These are phyloP conservation scores for Talaromyces sp. DNA, from an alignment of 2,329 filamentous ascomycete species.

Conservation along the genomic window DNA sequence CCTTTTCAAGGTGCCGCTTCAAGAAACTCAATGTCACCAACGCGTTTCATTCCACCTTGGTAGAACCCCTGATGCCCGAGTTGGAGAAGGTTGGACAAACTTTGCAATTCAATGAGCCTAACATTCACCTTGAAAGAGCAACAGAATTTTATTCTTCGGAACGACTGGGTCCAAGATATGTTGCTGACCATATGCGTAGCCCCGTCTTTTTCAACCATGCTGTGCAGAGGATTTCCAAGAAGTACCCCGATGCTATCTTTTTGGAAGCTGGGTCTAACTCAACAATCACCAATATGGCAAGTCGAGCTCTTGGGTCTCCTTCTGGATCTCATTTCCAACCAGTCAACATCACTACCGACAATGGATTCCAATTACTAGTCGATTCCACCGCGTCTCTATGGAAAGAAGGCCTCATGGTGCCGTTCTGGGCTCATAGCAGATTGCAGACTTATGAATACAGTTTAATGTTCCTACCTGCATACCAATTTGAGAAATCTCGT, in stretches of 20 bases:
- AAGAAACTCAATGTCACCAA: slow-evolving; percentile 47
- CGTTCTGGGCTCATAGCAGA: slow-evolving; percentile 31
- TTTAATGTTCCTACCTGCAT: slow-evolving; percentile 30
- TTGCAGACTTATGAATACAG: slow-evolving; percentile 24
- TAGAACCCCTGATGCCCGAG: slow-evolving; percentile 32
- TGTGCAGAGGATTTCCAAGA: slow-evolving; percentile 36
- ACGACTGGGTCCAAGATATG: slow-evolving; percentile 9
- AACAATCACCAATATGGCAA: slow-evolving; percentile 33
- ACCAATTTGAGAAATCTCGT: slow-evolving; percentile 34
- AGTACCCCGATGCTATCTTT: slow-evolving; percentile 30
- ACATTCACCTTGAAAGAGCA: slow-evolving; percentile 39
- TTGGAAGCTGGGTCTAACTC: slow-evolving; percentile 45
- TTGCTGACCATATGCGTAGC: slow-evolving; percentile 39
- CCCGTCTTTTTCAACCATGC: slow-evolving; percentile 49
- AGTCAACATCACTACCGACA: slow-evolving; percentile 16
- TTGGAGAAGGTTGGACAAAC: slow-evolving; percentile 27
- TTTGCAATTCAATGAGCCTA: slow-evolving; percentile 32
- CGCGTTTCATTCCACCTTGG: slow-evolving; percentile 47
- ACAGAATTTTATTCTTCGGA: slow-evolving; percentile 15
- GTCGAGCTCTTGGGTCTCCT: slow-evolving; percentile 24
- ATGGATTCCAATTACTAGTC: slow-evolving; percentile 10
- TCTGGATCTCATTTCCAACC: slow-evolving; percentile 18
- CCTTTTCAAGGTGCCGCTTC: slow-evolving; percentile 22
- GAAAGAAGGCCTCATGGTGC: slow-evolving; percentile 24
- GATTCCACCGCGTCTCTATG: slow-evolving; percentile 25